phyloP scores from a whole-genome alignment of 1,284 basidiomycete genomes.

The Ganoderma meredithae region DNA sequence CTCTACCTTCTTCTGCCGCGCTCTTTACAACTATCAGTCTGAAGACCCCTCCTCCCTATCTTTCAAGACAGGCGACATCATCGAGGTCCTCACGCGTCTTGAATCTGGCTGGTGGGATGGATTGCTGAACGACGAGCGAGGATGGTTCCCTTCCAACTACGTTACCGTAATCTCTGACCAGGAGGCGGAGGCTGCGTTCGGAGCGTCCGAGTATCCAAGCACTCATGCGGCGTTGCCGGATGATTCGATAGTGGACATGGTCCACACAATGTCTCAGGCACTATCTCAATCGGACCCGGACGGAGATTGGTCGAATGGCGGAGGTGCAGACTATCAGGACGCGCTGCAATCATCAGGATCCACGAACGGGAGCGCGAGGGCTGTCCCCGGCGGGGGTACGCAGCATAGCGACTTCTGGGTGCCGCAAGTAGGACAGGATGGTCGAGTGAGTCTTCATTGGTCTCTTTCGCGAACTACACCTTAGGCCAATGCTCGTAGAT shows the following conservation, averaged over 20 bases:
- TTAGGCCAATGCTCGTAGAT: conserved; percentile 59
- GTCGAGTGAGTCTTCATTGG: conserved; percentile 61
- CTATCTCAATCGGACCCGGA: conserved; percentile 44
- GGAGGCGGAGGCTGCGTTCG: conserved; percentile 75
- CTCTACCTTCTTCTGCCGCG: conserved; percentile 86
- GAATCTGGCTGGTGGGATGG: conserved; percentile 99
- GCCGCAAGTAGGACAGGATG: conserved; percentile 48
- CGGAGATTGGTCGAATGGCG: conserved; percentile 40
- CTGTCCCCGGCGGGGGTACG: conserved; percentile 27
- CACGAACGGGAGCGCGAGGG: conserved; percentile 24
- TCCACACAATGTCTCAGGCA: conserved; percentile 54
- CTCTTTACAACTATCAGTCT: conserved; percentile 91
- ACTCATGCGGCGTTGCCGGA: conserved; percentile 35
- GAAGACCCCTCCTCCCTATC: conserved; percentile 88
- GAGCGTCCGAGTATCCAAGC: conserved; percentile 51
- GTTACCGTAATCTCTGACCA: conserved; percentile 82
- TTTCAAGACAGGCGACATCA: conserved; percentile 88
- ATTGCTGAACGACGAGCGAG: conserved; percentile 85
- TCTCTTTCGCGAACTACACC: background rate
- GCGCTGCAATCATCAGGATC: conserved; percentile 19
- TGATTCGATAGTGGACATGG: conserved; percentile 56
- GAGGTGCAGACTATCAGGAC: conserved; percentile 32
- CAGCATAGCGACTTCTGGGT: conserved; percentile 44
- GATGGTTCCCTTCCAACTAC: conserved; percentile 99
- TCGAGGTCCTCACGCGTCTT: conserved; percentile 92